Evolutionary conservation across 2,329 filamentous ascomycete genomes (phyloP), one percentile per base, ranked within the genome.

Genomic region (Ceratocystis huliohia): DNA sequence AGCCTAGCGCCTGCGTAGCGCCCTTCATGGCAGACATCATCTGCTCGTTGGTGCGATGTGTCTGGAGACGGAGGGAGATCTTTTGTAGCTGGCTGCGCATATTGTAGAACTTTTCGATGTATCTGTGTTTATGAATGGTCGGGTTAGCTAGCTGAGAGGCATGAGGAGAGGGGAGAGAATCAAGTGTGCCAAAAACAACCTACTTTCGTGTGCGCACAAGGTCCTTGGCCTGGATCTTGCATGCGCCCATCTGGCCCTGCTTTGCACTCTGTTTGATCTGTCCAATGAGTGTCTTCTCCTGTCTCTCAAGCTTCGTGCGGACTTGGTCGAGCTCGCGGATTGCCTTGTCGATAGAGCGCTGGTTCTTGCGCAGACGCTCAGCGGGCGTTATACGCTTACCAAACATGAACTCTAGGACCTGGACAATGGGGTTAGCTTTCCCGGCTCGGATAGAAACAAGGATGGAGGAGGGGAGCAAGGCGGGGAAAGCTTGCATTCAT

Each of bases 21-120:
- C 94, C 94, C 77, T 96, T 99, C 94, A 99, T 97, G 7, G 92
- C 94, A 76, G 96, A 91, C 92, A 96, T 96, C 94, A 99, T 99
- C 77, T 97, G 93, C 76, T 99, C 94, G 76, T 99, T 99, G 71
- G 92, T 96, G 70, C 94, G 87, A 70, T 97, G 93, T 63, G 94
- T 99, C 90, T 97, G 94, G 73, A 99, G 92, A 57, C 93, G 86
- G 65, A 99, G 78, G 15, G 91, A 96, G 71, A 99, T 96, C 70
- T 96, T 94, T 75, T 99, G 94, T 70, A 99, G 78, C 76, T 97
- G 93, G 70, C 93, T 97, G 71, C 91, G 87, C 93, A 99, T 97
- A 73, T 90, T 88, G 74, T 96, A 97, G 78, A 99, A 99, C 77
- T 97, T 97, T 77, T 96, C 91, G 68, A 99, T 88, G 72, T 96